Evolutionary conservation across 768 basidiomycete genomes (phyloP), one percentile per base, ranked within the genome.

Genomic region (Mycena crocata): DNA sequence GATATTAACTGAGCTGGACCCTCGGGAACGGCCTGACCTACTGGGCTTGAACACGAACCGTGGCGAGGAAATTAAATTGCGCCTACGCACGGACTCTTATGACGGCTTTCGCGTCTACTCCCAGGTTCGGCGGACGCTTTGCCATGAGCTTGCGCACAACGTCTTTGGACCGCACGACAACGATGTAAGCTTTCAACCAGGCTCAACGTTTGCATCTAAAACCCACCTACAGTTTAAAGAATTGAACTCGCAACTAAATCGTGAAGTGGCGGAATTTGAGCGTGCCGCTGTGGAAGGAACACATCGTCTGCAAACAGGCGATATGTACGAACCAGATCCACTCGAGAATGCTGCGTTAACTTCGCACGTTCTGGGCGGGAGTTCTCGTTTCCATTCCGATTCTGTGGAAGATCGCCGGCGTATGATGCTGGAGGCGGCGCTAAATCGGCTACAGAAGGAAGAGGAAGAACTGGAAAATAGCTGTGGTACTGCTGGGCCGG

Each of bases 71-170:
- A 92, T 94, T 70, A 90, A 89, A 73, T 78, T 93, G 3, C 86
- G 92, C 21, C 73, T 93, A 51, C 81, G 93, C 23, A 93, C 92
- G 23, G 84, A 93, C 71, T 79, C 75, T 5, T 93, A 92, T 70
- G 91, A 92, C 66, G 93, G 92, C 13, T 92, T 93, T 72, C 81
- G 90, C 55, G 72, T 82, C 12, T 94, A 93, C 70, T 79, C 76
- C 19, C 89, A 92, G 1, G 81, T 90, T 26, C 81, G 92, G 54
- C 82, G 85, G 19, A 90, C 93, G 40, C 81, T 93, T 4, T 93
- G 91, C 71, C 93, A 94, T 74, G 93, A 93, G 73, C 78, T 93
- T 39, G 80, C 92, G 24, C 92, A 94, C 75, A 93, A 93, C 71
- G 85, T 91, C 0, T 91, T 88, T 86, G 81, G 86, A 5, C 87